These are phyloP conservation scores for Novymonas esmeraldas DNA, from an alignment of 208 protist species.

Conservation along the genomic window DNA sequence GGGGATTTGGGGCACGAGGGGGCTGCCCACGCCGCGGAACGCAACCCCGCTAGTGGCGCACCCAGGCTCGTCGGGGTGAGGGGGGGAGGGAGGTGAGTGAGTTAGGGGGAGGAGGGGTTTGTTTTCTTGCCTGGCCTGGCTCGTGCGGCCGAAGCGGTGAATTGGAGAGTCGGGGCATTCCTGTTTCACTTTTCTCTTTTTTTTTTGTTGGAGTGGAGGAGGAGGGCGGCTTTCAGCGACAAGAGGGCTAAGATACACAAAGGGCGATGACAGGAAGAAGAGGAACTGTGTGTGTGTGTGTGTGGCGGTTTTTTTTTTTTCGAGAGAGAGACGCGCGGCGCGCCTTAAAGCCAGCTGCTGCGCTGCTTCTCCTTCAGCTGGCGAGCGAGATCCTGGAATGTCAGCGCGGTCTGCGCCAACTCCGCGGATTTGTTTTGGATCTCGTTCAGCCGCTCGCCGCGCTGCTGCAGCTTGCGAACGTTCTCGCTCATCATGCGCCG, in stretches of 20 bases:
- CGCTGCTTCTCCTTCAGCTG: slow-evolving; percentile 82
- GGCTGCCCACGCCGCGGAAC: too few species aligned
- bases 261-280: not conserved
- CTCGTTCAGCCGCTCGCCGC: slow-evolving; percentile 65
- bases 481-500: slow-evolving; percentile 86
- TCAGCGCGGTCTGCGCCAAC: slow-evolving; percentile 67
- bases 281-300: not conserved
- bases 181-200: not conserved
- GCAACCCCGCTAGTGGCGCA: too few species aligned
- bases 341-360: slow-evolving; percentile 69
- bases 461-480: slow-evolving; percentile 63
- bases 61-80: too few species aligned
- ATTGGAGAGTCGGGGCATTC: too few species aligned
- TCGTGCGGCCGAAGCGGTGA: too few species aligned
- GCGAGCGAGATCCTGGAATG: slow-evolving; percentile 69
- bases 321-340: not conserved
- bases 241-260: too few species aligned
- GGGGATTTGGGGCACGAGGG: too few species aligned
- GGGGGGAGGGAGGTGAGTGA: too few species aligned
- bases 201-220: not conserved
- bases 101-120: too few species aligned
- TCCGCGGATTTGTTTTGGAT: slow-evolving; percentile 69
- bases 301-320: not conserved
- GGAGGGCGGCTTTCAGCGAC: too few species aligned
- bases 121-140: too few species aligned